These are phyloP conservation scores for Diversispora eburnea DNA, from an alignment of 192 early-diverging fungal genomes.

Conservation along the genomic window DNA sequence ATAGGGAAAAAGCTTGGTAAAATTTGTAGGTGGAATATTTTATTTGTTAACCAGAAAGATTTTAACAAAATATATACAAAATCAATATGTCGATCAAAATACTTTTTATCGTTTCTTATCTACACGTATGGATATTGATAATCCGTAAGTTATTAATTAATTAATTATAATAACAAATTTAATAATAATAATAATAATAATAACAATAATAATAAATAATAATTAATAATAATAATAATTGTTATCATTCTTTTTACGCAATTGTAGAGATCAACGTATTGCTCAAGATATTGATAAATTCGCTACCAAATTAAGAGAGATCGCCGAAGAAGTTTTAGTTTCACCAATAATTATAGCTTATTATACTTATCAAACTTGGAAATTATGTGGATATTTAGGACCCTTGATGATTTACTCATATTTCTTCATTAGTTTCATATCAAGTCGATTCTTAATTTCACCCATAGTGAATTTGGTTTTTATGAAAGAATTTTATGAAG, in stretches of 20 bases:
- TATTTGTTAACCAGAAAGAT: slow-evolving; percentile 57
- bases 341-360: slow-evolving; percentile 72
- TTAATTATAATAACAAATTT: too few relatives aligned
- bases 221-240: not conserved
- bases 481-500: slow-evolving; percentile 73
- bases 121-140: slow-evolving; percentile 56
- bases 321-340: slow-evolving; percentile 62
- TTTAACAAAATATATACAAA: slow-evolving; percentile 63
- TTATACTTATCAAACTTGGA: slow-evolving; percentile 74
- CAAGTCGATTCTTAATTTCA: slow-evolving; percentile 63
- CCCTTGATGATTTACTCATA: slow-evolving; percentile 71
- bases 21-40: slow-evolving; percentile 59
- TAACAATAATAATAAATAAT: too few relatives aligned
- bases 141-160: slow-evolving; percentile 66
- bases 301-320: slow-evolving; percentile 52
- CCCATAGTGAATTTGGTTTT: slow-evolving; percentile 76
- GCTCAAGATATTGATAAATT: slow-evolving; percentile 88
- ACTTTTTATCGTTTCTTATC: slow-evolving; percentile 57
- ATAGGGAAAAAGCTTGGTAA: slow-evolving; percentile 56
- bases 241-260: not conserved
- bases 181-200: too few relatives aligned
- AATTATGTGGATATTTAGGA: slow-evolving; percentile 60
- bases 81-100: slow-evolving; percentile 55
- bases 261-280: slow-evolving; percentile 74
- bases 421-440: slow-evolving; percentile 59